These are phyloP conservation scores for Penicillium sp. DNA, from an alignment of 2,329 filamentous ascomycete genomes.

Conservation along the genomic window DNA sequence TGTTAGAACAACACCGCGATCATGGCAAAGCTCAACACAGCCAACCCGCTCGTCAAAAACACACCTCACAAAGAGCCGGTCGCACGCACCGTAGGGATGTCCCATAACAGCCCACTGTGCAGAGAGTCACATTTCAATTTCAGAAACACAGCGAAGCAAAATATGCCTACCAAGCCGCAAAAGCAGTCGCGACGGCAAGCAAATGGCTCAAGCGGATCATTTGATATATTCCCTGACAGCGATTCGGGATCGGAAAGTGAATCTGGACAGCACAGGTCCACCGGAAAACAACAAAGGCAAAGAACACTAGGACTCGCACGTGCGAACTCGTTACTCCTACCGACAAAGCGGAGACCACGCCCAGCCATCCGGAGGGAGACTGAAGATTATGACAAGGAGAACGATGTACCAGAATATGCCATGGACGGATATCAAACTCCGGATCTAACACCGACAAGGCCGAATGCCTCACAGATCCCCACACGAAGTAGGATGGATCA, in stretches of 20 bases:
- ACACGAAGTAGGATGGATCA: constrained; percentile 10
- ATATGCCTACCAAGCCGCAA: not conserved
- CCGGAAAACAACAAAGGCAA: constrained; percentile 18
- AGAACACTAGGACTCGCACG: constrained; percentile 25
- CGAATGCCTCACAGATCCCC: constrained; percentile 5
- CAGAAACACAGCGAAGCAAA: not conserved
- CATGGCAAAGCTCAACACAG: constrained; percentile 26
- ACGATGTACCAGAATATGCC: constrained; percentile 24
- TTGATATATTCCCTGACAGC: constrained; percentile 28
- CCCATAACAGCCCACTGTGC: not conserved
- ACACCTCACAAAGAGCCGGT: not conserved
- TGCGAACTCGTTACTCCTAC: constrained; percentile 30
- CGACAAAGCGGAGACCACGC: constrained; percentile 19
- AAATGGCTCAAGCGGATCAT: constrained; percentile 15
- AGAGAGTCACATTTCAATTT: constrained; percentile 6
- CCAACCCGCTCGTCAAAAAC: constrained; percentile 10
- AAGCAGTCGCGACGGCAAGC: constrained; percentile 15
- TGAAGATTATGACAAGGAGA: constrained; percentile 30
- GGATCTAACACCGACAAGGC: constrained; percentile 17
- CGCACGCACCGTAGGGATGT: not conserved
- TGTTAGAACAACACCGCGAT: not conserved
- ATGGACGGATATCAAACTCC: constrained; percentile 9
- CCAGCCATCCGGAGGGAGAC: constrained; percentile 21
- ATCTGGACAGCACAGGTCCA: constrained; percentile 5
- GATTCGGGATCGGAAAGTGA: constrained; percentile 17